Evolutionary conservation across 1,284 basidiomycete genomes (phyloP).

Genomic region (Cryptococcus hybrid): DNA sequence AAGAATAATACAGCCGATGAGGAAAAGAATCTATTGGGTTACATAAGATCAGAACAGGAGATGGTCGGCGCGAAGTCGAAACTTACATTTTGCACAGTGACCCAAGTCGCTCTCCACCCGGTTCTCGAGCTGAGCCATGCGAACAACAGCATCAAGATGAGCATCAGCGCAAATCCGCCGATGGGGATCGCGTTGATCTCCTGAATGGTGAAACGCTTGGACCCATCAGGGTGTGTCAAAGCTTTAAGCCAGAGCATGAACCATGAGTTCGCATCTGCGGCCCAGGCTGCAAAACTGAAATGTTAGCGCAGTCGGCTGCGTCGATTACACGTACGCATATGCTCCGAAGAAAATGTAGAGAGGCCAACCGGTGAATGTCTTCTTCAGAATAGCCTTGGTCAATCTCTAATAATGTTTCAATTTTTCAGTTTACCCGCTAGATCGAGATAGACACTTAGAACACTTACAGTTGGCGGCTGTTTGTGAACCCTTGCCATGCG

Average conservation of each 20-base stretch:
- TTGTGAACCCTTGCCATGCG: no score
- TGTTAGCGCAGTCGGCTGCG: neutral
- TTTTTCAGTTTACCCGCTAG: neutral
- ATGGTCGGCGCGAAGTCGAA: no score
- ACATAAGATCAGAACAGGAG: no score
- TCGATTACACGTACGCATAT: neutral
- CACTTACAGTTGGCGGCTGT: neutral
- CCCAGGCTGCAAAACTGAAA: neutral
- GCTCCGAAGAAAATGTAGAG: neutral
- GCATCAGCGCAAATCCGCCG: neutral
- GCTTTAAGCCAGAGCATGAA: conserved; percentile 2
- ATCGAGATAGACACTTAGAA: conserved; percentile 11
- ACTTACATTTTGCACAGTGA: no score
- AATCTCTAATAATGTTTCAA: neutral
- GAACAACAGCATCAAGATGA: neutral
- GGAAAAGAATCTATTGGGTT: no score
- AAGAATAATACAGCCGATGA: no score
- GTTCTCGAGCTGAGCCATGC: neutral
- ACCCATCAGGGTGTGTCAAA: neutral
- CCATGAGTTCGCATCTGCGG: neutral
- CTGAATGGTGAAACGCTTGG: neutral
- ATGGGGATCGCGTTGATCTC: neutral
- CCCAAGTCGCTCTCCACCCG: neutral
- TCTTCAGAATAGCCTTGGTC: neutral
- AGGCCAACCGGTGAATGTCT: neutral